These are phyloP conservation scores for Ampelocalamus luodianensis DNA, from an alignment of 176 grass and related monocot genomes.

Conservation along the genomic window DNA sequence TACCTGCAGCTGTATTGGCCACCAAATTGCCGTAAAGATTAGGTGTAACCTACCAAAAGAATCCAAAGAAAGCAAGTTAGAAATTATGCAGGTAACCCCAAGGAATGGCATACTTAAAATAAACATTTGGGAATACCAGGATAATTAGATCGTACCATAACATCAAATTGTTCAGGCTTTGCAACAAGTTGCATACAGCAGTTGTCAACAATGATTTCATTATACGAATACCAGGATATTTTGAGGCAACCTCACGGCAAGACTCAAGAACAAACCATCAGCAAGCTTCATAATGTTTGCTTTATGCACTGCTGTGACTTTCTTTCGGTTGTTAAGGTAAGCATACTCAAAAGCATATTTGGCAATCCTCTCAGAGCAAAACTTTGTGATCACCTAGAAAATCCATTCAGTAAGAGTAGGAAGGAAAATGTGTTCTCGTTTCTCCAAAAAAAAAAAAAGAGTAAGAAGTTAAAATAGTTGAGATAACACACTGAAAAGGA, in stretches of 20 bases:
- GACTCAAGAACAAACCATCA: constrained; percentile 96
- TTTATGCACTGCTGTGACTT: constrained; percentile 96
- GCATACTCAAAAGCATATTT: constrained; percentile 98
- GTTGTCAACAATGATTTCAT: constrained; percentile 97
- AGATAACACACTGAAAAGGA: constrained; percentile 32
- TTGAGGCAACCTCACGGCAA: constrained; percentile 87
- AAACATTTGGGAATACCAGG: constrained; percentile 8
- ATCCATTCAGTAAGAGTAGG: constrained; percentile 44
- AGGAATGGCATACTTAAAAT: constrained; percentile 25
- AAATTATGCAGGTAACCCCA: constrained; percentile 25
- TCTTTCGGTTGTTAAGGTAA: constrained; percentile 96
- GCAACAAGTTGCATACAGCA: constrained; percentile 98
- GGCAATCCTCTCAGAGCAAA: constrained; percentile 89
- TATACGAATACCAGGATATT: constrained; percentile 87
- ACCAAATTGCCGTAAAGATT: constrained; percentile 99
- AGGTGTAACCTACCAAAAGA: constrained; percentile 79
- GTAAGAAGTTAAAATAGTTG: constrained; percentile 17
- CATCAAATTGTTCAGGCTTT: constrained; percentile 93
- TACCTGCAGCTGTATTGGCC: constrained; percentile 92
- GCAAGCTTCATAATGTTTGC: constrained; percentile 99
- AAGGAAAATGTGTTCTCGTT: constrained; percentile 10
- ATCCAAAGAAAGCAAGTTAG: constrained; percentile 39
- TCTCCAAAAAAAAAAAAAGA: neutral
- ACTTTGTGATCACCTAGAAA: constrained; percentile 99
- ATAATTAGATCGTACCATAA: constrained; percentile 70